A percentile compares a stretch with the other conserved stretches of the same genome.
These are phyloP conservation scores for Calonectria hongkongensis DNA, from an alignment of 2,329 filamentous ascomycete genomes.

Conservation along the genomic window DNA sequence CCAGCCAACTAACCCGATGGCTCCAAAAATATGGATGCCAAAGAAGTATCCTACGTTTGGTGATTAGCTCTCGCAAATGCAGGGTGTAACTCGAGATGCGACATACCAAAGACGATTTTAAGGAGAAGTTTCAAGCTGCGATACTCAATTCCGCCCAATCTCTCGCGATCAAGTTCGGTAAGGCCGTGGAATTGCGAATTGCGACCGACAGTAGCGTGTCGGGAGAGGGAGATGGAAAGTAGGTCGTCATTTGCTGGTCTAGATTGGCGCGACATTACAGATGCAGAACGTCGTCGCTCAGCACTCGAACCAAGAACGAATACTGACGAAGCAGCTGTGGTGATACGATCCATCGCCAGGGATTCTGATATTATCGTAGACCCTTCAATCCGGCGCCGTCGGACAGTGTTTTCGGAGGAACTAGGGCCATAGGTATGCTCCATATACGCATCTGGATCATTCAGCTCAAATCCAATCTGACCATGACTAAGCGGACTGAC, in stretches of 20 bases:
- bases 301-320: conserved; percentile 60
- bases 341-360: conserved; percentile 59
- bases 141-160: conserved; percentile 27
- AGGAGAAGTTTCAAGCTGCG: conserved; percentile 23
- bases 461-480: conserved; percentile 37
- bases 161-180: neutral
- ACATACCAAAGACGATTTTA: conserved; percentile 1
- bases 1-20: conserved; percentile 19
- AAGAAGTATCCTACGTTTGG: conserved; percentile 9
- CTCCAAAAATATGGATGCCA: conserved; percentile 8
- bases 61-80: neutral
- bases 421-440: conserved; percentile 37
- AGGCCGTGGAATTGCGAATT: conserved; percentile 15
- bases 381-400: conserved; percentile 50
- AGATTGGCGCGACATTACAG: conserved; percentile 1
- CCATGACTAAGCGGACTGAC: neutral
- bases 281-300: neutral
- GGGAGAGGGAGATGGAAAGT: neutral
- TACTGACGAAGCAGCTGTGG: conserved; percentile 60
- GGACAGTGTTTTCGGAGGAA: conserved; percentile 42
- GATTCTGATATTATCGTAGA: conserved; percentile 52
- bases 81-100: neutral
- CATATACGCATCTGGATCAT: conserved; percentile 44
- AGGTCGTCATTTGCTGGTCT: neutral
- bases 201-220: neutral